Evolutionary conservation across 208 protist species (phyloP).

Genomic region (Trypanosoma rangeli): DNA sequence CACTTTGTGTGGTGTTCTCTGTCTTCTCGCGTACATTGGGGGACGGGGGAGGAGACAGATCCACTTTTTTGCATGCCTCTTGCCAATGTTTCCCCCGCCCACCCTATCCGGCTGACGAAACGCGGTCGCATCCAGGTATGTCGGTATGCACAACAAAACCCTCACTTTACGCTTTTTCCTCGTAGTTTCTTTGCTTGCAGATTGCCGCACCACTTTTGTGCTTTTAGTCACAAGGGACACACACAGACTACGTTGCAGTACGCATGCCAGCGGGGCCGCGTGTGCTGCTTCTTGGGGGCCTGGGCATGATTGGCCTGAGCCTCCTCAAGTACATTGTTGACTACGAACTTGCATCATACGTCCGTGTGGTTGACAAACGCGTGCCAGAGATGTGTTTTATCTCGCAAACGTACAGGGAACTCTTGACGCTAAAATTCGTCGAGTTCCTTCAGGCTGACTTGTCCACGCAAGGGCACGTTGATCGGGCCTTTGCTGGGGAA

Average conservation of each 20-base stretch:
- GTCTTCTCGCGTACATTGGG: too few relatives aligned
- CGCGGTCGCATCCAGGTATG: neutral
- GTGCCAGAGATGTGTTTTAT: constrained; percentile 46
- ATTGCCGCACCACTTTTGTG: neutral
- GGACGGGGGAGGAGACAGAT: too few relatives aligned
- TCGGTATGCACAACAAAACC: neutral
- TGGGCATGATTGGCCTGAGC: constrained; percentile 92
- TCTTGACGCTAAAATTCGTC: constrained; percentile 56
- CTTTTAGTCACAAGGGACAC: neutral
- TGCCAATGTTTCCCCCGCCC: too few relatives aligned
- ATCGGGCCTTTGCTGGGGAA: constrained; percentile 52
- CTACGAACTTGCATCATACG: constrained; percentile 31
- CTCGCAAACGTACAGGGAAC: constrained; percentile 26
- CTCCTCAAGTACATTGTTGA: constrained; percentile 72
- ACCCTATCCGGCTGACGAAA: neutral
- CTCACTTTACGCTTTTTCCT: neutral
- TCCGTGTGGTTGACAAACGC: constrained; percentile 55
- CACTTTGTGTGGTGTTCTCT: too few relatives aligned
- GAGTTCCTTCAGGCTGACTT: constrained; percentile 79
- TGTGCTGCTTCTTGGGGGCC: constrained; percentile 66
- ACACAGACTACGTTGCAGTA: neutral
- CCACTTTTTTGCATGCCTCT: neutral
- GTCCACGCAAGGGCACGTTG: constrained; percentile 36
- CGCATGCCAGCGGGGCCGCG: constrained; percentile 21
- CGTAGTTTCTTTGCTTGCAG: neutral